These are phyloP conservation scores for Agaricus blazei DNA, from an alignment of 768 basidiomycete species.

Conservation along the genomic window DNA sequence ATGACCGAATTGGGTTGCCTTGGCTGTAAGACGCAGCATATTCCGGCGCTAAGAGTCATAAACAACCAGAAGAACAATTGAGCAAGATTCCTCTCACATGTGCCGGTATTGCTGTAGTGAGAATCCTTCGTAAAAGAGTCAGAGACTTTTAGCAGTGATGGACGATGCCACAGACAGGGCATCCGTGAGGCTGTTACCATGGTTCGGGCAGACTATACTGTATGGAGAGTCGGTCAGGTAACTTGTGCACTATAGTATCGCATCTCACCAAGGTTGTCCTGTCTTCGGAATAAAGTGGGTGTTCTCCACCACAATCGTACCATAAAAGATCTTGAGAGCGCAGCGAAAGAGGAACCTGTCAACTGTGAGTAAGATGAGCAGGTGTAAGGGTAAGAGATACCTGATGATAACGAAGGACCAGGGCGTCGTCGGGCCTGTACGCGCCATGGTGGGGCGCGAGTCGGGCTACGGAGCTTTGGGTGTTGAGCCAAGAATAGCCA, in stretches of 20 bases:
- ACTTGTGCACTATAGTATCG: background rate
- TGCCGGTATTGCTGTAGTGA: slow-evolving; percentile 70
- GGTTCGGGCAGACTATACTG: slow-evolving; percentile 84
- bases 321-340: slow-evolving; percentile 89
- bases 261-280: slow-evolving; percentile 66
- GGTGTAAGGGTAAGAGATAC: slow-evolving; percentile 24
- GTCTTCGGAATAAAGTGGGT: slow-evolving; percentile 62
- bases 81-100: slow-evolving; percentile 34
- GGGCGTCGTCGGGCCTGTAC: slow-evolving; percentile 30
- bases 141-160: background rate
- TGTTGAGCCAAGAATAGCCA: background rate
- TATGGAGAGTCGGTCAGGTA: slow-evolving; percentile 6
- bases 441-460: slow-evolving; percentile 5
- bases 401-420: slow-evolving; percentile 59
- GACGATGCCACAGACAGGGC: slow-evolving; percentile 54
- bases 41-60: slow-evolving; percentile 52
- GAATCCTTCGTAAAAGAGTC: slow-evolving; percentile 38
- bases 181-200: slow-evolving; percentile 83
- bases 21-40: slow-evolving; percentile 82
- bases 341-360: slow-evolving; percentile 67
- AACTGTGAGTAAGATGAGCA: background rate
- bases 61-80: background rate
- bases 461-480: background rate
- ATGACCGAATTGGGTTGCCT: slow-evolving; percentile 80
- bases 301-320: slow-evolving; percentile 82